Evolutionary conservation across 2,329 filamentous ascomycete species (phyloP).

Genomic region (Paecilomyces variotii): DNA sequence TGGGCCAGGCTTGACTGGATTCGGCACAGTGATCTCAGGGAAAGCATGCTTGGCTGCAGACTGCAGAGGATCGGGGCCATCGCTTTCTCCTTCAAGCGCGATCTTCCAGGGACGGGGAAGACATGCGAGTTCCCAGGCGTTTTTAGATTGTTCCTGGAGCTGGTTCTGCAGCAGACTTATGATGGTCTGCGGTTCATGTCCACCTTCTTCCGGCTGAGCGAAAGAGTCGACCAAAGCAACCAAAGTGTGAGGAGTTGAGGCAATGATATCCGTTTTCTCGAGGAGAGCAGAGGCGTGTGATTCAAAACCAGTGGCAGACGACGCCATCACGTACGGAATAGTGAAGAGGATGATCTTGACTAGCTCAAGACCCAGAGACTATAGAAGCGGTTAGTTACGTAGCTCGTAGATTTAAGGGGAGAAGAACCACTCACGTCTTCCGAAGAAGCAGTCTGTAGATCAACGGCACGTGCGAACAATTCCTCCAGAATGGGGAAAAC

Average conservation of each 20-base stretch:
- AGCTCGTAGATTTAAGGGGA: background rate
- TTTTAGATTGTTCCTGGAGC: conserved; percentile 65
- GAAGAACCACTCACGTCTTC: conserved; percentile 63
- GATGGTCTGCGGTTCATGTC: conserved; percentile 62
- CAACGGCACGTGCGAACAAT: conserved; percentile 83
- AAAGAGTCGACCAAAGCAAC: conserved; percentile 85
- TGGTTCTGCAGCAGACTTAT: conserved; percentile 80
- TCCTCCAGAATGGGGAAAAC: conserved; percentile 79
- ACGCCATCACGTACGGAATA: conserved; percentile 79
- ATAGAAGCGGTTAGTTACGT: conserved; percentile 7
- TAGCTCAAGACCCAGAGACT: conserved; percentile 66
- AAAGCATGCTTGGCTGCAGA: conserved; percentile 64
- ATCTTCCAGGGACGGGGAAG: conserved; percentile 50
- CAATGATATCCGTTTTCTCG: conserved; percentile 92
- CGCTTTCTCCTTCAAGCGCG: conserved; percentile 25
- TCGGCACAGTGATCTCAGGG: conserved; percentile 67
- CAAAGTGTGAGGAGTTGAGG: conserved; percentile 75
- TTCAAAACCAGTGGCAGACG: conserved; percentile 61
- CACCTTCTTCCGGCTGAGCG: conserved; percentile 40
- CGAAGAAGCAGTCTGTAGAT: conserved; percentile 84
- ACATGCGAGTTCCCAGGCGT: conserved; percentile 65
- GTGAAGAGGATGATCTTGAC: conserved; percentile 95
- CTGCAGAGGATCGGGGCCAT: conserved; percentile 50
- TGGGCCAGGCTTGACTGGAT: conserved; percentile 64
- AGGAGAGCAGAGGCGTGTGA: conserved; percentile 70